Evolutionary conservation across 805 yeast genomes (phyloP).

Genomic region (Starmerella stellata): DNA sequence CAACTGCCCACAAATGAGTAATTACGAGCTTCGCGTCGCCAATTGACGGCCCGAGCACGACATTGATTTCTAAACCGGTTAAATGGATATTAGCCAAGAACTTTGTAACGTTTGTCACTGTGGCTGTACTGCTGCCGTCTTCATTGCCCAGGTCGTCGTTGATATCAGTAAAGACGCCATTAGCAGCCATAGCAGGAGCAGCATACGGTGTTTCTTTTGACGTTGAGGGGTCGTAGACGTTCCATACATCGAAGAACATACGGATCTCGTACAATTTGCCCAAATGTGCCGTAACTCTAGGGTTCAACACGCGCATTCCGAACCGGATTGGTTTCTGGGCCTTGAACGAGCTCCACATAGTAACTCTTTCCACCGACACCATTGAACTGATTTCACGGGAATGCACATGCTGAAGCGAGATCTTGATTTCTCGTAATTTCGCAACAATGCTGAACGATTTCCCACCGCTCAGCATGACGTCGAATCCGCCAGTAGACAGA

Average conservation of each 20-base stretch:
- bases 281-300: constrained; percentile 45
- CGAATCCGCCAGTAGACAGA: constrained; percentile 54
- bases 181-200: constrained; percentile 35
- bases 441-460: constrained; percentile 27
- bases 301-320: constrained; percentile 32
- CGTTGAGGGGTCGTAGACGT: constrained; percentile 4
- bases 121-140: not conserved
- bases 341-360: constrained; percentile 3
- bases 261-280: constrained; percentile 78
- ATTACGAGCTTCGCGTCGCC: constrained; percentile 43
- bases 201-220: not conserved
- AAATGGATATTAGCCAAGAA: constrained; percentile 37
- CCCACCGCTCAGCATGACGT: constrained; percentile 29
- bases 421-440: constrained; percentile 37
- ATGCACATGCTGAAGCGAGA: constrained; percentile 73
- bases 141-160: not conserved
- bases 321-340: constrained; percentile 17
- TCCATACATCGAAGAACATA: constrained; percentile 31
- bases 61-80: constrained; percentile 33
- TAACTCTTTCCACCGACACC: constrained; percentile 4
- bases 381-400: constrained; percentile 73
- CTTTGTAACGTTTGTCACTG: not conserved
- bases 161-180: no score
- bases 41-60: constrained; percentile 70
- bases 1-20: constrained; percentile 30